Base-by-base conservation (phyloP, 164 flowering plant species). In the Tinospora cordifolia region DNA sequence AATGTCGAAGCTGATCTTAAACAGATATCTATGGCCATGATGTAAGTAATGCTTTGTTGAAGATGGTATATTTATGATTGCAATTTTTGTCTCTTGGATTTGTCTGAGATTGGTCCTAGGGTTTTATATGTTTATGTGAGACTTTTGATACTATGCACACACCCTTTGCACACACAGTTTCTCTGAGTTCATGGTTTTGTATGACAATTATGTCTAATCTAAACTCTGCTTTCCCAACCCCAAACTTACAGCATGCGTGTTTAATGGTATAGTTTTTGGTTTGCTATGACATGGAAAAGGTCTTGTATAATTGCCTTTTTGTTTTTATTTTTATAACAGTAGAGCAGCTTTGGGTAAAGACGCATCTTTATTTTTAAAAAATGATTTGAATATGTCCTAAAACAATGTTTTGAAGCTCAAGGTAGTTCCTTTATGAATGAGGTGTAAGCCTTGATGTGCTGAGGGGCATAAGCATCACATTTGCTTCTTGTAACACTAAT, bases 11-110 rank as follows among this genome's bases (percentile, higher is more conserved):
- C 75, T 69, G 98, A 93, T 77, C 85, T 93, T 25, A 91, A 91
- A 70, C 97, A 93, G 82, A 83, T 90, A 73, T 85, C 93, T 60
- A 91, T 91, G 96, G 98, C 94, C 60, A 84, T 88, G 87, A 93
- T 91, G 98, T 93, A 76, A 83, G 88, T 85, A 62, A 6, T 68
- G 21, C 12, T 63, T 36, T 24, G 62, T 9, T 25, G 25, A 12
- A 66, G 7, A 17, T 75, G 54, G 10, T 66, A 30, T 54, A 22
- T 62, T 13, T 38, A 39, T 2, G 41, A 47, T n/a, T 63, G 57
- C 11, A 22, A 46, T 19, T 44, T 39, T 40, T 1, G 0, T 47
- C 39, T 66, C 22, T 38, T 9, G 47, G 34, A 14, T 17, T 40
- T 66, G 3, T 49, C 24, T 49, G 62, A 22, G 11, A 27, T 17